A percentile compares a stretch with the other conserved stretches of the same genome.
These are phyloP conservation scores for Yarrowia bubula DNA, from an alignment of 805 yeast genomes.

Conservation along the genomic window DNA sequence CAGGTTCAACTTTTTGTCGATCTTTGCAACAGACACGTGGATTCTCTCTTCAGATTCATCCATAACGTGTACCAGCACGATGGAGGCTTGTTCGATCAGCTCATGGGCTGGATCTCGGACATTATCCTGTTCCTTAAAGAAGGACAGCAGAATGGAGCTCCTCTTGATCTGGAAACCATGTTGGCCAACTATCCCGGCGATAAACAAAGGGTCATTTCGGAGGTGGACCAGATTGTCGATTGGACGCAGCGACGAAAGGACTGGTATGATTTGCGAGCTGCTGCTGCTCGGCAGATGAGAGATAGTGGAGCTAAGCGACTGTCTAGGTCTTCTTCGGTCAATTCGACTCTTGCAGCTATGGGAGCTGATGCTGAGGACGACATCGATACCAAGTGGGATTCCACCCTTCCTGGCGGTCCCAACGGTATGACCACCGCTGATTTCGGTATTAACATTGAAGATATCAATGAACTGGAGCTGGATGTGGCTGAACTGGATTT, in stretches of 20 bases:
- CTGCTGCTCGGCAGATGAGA: conserved; percentile 3
- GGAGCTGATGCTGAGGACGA: conserved; percentile 2
- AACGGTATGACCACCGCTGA: conserved; percentile 2
- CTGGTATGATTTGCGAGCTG: conserved; percentile 18
- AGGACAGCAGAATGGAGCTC: conserved; percentile 49
- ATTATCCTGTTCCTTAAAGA: conserved; percentile 62
- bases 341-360: conserved; percentile 8
- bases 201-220: conserved; percentile 40
- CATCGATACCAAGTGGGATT: conserved; percentile 13
- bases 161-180: conserved; percentile 47
- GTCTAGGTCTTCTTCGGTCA: background rate
- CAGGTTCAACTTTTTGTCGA: conserved; percentile 65
- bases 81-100: conserved; percentile 64
- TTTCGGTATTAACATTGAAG: conserved; percentile 12
- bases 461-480: conserved; percentile 6
- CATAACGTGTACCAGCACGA: conserved; percentile 83
- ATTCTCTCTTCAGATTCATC: conserved; percentile 67
- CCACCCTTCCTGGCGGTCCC: conserved; percentile 8
- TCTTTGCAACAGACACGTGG: conserved; percentile 69
- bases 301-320: background rate
- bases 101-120: conserved; percentile 71
- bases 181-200: conserved; percentile 39
- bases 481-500: conserved; percentile 24
- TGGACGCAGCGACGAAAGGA: conserved; percentile 35
- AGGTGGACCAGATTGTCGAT: conserved; percentile 44